These are phyloP conservation scores for Erigeron philadelphicus DNA, from an alignment of 140 eudicot genomes.

Conservation along the genomic window DNA sequence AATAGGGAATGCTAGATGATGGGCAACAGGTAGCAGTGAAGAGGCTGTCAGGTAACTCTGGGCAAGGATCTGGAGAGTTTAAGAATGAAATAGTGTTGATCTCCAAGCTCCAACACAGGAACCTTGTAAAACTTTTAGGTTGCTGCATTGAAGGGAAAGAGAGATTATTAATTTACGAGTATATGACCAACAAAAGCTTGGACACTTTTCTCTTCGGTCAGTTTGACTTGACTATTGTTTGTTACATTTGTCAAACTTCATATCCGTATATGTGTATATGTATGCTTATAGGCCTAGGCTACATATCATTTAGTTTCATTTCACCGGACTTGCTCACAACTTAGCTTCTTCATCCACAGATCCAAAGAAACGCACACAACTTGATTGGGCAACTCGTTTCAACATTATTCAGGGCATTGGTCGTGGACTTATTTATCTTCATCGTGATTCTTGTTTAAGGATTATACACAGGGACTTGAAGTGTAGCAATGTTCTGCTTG, in stretches of 20 bases:
- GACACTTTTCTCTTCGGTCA: conserved; percentile 35
- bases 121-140: conserved; percentile 37
- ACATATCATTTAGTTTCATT: background rate
- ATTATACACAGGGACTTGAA: conserved; percentile 36
- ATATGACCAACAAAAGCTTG: conserved; percentile 36
- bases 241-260: background rate
- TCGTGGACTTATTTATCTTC: conserved; percentile 37
- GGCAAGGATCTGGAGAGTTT: conserved; percentile 39
- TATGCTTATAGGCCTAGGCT: background rate
- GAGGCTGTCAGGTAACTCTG: conserved; percentile 32
- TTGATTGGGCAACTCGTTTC: conserved; percentile 33
- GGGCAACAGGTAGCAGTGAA: conserved; percentile 35
- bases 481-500: conserved; percentile 32
- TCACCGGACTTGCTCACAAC: background rate
- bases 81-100: conserved; percentile 29
- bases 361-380: conserved; percentile 22
- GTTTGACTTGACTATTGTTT: conserved; percentile 7
- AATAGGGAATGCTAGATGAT: conserved; percentile 32
- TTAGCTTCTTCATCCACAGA: conserved; percentile 17
- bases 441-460: conserved; percentile 33
- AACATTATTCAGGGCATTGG: conserved; percentile 32
- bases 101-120: conserved; percentile 37
- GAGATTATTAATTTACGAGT: conserved; percentile 33
- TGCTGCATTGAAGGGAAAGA: conserved; percentile 35
- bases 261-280: background rate